Evolutionary conservation across 768 basidiomycete species (phyloP).

Genomic region (Cubamyces lactineus): DNA sequence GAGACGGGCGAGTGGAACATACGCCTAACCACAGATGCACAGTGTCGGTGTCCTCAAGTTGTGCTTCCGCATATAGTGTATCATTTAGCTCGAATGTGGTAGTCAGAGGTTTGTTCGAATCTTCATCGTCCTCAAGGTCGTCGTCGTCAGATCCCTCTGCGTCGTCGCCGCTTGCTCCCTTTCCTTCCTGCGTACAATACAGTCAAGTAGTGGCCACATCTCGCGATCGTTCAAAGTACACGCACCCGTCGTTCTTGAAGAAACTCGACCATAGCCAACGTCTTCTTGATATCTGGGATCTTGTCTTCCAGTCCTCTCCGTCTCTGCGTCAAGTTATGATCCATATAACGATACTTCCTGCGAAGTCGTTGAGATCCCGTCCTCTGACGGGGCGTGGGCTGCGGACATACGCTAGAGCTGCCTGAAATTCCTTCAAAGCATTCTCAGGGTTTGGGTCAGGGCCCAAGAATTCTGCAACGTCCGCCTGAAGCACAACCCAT

Average conservation of each 20-base stretch:
- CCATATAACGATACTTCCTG: slow-evolving; percentile 99
- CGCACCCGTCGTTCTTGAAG: slow-evolving; percentile 69
- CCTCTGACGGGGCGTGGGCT: background rate
- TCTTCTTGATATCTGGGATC: slow-evolving; percentile 95
- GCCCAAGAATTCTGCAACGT: slow-evolving; percentile 86
- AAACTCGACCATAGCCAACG: slow-evolving; percentile 86
- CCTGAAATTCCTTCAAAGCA: slow-evolving; percentile 81
- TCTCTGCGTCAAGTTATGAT: slow-evolving; percentile 78
- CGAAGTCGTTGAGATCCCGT: background rate
- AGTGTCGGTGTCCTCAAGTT: slow-evolving; percentile 82
- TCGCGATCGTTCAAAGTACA: background rate
- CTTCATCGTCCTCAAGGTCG: slow-evolving; percentile 55
- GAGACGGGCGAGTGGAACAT: slow-evolving; percentile 40
- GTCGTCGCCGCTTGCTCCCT: slow-evolving; percentile 46
- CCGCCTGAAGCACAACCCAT: slow-evolving; percentile 51
- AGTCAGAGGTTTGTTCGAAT: slow-evolving; percentile 56
- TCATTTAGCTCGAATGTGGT: slow-evolving; percentile 97
- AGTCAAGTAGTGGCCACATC: background rate
- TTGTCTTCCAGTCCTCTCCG: slow-evolving; percentile 85
- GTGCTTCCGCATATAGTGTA: slow-evolving; percentile 91
- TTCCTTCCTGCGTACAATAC: slow-evolving; percentile 54
- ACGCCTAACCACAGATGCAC: slow-evolving; percentile 98
- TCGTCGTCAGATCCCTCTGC: slow-evolving; percentile 52
- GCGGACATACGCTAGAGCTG: slow-evolving; percentile 84
- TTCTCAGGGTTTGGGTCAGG: slow-evolving; percentile 77